Percentiles rank a stretch among this genome's conserved stretches.
Evolutionary conservation across 23 red algal genomes (phyloP).

Genomic region (Gracilaria caudata): DNA sequence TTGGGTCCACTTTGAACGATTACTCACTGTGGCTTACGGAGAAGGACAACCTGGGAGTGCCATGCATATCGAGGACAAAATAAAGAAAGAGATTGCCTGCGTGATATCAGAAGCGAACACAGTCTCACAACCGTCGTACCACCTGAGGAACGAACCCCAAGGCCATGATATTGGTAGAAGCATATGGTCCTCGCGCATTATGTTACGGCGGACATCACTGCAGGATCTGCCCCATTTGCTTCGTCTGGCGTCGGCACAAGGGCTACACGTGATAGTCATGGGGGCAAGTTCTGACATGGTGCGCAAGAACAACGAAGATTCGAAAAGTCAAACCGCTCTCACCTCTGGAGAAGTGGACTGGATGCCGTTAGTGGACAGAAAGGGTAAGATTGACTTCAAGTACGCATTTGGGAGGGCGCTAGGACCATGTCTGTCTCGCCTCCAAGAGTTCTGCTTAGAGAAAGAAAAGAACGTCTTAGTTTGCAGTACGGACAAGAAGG

Average conservation of each 20-base stretch:
- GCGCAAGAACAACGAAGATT: background rate
- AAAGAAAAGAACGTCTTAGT: conserved; percentile 13
- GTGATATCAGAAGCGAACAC: conserved; percentile 2
- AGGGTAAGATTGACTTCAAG: conserved; percentile 60
- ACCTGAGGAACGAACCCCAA: background rate
- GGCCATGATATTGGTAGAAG: background rate
- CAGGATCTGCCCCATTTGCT: background rate
- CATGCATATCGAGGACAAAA: conserved; percentile 7
- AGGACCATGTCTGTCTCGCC: conserved; percentile 50
- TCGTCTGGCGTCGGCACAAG: background rate
- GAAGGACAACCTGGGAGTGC: conserved; percentile 3
- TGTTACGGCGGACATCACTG: background rate
- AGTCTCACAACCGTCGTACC: background rate
- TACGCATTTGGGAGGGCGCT: conserved; percentile 52
- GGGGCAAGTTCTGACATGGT: background rate
- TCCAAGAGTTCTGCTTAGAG: conserved; percentile 52
- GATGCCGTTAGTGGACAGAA: conserved; percentile 43
- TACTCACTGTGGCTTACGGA: background rate
- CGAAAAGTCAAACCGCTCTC: background rate
- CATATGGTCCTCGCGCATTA: conserved; percentile 19
- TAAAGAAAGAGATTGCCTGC: conserved; percentile 2
- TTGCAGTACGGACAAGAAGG: conserved; percentile 28
- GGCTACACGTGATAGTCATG: background rate
- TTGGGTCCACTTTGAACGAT: conserved; percentile 39
- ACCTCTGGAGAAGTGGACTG: background rate